A percentile compares a stretch with the other conserved stretches of the same genome.
Conservation (phyloP, 495 filamentous ascomycete genomes). For the Penicillium nucicola region DNA sequence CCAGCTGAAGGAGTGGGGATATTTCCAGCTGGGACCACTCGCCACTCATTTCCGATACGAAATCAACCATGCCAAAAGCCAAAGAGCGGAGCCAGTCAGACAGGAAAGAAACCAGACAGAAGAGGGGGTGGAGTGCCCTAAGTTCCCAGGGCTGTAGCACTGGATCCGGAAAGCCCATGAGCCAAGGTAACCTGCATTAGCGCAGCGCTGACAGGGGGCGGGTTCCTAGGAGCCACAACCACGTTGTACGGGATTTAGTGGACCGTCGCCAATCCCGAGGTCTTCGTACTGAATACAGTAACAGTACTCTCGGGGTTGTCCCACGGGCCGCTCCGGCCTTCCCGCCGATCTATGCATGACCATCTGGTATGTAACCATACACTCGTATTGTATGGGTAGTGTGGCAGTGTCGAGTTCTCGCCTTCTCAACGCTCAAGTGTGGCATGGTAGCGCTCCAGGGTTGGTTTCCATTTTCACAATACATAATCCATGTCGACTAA, state of each 20-base stretch:
- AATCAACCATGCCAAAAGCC: neutral
- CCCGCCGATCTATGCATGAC: constrained; percentile 48
- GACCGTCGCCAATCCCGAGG: constrained; percentile 15
- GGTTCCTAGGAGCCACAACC: constrained; percentile 30
- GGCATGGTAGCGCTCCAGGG: neutral
- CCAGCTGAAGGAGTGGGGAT: constrained; percentile 31
- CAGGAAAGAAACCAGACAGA: constrained; percentile 1
- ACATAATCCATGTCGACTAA: too few species aligned
- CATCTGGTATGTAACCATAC: constrained; percentile 12
- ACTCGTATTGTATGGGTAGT: too few species aligned
- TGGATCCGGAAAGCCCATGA: constrained; percentile 32
- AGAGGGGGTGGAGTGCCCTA: constrained; percentile 20
- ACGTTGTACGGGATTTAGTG: constrained; percentile 22
- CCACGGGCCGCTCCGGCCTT: constrained; percentile 47
- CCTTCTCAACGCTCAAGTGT: too few species aligned
- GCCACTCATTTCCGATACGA: constrained; percentile 21
- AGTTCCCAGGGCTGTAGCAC: constrained; percentile 39
- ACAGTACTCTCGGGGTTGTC: constrained; percentile 26
- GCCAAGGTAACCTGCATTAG: constrained; percentile 46
- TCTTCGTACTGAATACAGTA: constrained; percentile 2
- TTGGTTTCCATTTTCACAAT: neutral
- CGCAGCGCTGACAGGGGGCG: constrained; percentile 31
- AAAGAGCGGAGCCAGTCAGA: constrained; percentile 8
- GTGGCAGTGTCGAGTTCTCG: too few species aligned
- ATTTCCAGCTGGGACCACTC: constrained; percentile 14